Percentiles rank a stretch among this genome's conserved stretches.
Evolutionary conservation across 371 early-diverging fungal species (phyloP).

Genomic region (Mucor racemosus): DNA sequence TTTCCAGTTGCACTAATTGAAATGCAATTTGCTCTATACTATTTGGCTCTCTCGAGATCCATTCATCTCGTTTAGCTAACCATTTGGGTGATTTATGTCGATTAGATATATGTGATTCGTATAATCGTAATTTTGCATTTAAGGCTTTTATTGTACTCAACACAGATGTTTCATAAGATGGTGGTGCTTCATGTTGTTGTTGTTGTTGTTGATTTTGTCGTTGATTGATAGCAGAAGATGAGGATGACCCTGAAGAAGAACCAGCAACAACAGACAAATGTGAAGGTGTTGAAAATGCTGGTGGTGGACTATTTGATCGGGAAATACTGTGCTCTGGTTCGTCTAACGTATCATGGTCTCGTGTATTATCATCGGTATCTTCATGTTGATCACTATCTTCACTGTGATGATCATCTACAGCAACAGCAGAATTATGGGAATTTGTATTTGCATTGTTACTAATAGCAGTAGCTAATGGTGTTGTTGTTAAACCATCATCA

Average conservation of each 20-base stretch:
- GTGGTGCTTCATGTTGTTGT: constrained; percentile 36
- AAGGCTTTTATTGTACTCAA: constrained; percentile 44
- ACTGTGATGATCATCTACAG: background rate
- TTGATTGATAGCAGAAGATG: background rate
- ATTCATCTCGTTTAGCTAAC: constrained; percentile 41
- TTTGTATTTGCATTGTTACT: background rate
- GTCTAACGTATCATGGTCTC: background rate
- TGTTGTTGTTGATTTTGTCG: background rate
- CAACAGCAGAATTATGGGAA: background rate
- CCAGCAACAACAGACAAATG: constrained; percentile 10
- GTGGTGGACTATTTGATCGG: constrained; percentile 35
- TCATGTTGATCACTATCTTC: background rate
- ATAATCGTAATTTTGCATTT: constrained; percentile 37
- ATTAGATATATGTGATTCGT: constrained; percentile 49
- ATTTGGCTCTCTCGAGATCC: constrained; percentile 41
- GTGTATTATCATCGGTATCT: background rate
- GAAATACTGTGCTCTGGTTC: background rate
- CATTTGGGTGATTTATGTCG: constrained; percentile 56
- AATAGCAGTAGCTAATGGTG: background rate
- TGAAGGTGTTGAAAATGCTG: constrained; percentile 29
- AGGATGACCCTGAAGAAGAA: background rate
- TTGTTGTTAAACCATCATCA: background rate
- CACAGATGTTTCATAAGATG: constrained; percentile 55
- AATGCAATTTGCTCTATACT: constrained; percentile 52
- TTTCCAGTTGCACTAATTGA: constrained; percentile 53